Conservation (phyloP, 2,329 filamentous ascomycete species). For the Trichoderma gracile region DNA sequence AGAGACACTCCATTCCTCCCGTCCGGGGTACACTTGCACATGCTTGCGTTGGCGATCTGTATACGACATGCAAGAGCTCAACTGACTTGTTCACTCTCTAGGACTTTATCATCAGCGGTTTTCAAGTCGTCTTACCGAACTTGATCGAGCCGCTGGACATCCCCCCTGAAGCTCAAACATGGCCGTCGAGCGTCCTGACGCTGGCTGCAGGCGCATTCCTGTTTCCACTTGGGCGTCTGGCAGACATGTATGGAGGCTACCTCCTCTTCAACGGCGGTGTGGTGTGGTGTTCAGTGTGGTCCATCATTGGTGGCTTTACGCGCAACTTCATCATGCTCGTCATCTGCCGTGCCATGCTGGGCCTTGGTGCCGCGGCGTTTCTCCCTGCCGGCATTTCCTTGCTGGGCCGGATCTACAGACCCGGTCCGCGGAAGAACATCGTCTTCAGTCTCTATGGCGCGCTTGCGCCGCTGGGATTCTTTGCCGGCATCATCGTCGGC, state of each 20-base stretch:
- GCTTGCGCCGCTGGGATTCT: conserved; percentile 57
- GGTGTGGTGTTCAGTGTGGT: conserved; percentile 64
- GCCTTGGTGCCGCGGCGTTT: conserved; percentile 67
- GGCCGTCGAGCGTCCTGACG: conserved; percentile 63
- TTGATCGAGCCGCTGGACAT: conserved; percentile 64
- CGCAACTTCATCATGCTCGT: conserved; percentile 65
- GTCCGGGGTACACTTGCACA: neutral
- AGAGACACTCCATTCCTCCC: conserved; percentile 23
- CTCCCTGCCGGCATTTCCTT: conserved; percentile 68
- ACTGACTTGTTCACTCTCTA: conserved; percentile 32
- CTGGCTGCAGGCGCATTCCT: conserved; percentile 56
- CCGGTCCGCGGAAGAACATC: conserved; percentile 68
- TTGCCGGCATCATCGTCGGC: conserved; percentile 64
- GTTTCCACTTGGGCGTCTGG: conserved; percentile 60
- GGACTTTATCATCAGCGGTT: conserved; percentile 75
- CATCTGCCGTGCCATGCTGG: conserved; percentile 67
- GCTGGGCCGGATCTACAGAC: conserved; percentile 64
- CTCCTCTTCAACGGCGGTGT: conserved; percentile 57
- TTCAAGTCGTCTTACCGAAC: conserved; percentile 68
- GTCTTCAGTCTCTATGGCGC: conserved; percentile 60
- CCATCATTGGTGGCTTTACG: conserved; percentile 65
- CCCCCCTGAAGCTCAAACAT: conserved; percentile 59
- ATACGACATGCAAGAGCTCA: neutral
- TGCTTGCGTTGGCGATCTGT: neutral
- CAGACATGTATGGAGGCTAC: conserved; percentile 61